Evolutionary conservation across 768 basidiomycete species (phyloP).

Genomic region (Lactarius hatsudake): DNA sequence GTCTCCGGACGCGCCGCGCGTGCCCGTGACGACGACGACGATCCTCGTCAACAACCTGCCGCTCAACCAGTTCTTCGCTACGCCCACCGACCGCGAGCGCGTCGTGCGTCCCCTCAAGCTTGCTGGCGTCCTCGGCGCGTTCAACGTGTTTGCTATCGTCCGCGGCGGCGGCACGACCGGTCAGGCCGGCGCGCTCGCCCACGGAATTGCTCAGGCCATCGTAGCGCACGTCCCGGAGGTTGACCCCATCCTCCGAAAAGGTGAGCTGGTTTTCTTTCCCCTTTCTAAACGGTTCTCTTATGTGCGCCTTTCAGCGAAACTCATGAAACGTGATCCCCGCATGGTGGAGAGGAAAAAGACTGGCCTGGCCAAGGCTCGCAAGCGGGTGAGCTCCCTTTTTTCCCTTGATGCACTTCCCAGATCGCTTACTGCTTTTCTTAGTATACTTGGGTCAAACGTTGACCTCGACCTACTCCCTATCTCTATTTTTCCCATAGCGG

Average conservation of each 20-base stretch:
- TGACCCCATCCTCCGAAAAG: slow-evolving; percentile 63
- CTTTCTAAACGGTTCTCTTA: neutral
- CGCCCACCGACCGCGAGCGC: slow-evolving; percentile 73
- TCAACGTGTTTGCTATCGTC: slow-evolving; percentile 60
- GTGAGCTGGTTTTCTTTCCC: slow-evolving; percentile 41
- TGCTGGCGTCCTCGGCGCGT: slow-evolving; percentile 80
- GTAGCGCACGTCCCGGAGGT: slow-evolving; percentile 68
- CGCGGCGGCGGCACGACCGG: slow-evolving; percentile 89
- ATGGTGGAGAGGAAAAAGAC: slow-evolving; percentile 99
- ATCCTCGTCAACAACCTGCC: slow-evolving; percentile 86
- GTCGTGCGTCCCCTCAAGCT: slow-evolving; percentile 82
- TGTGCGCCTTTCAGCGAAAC: slow-evolving; percentile 57
- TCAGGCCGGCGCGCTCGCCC: slow-evolving; percentile 83
- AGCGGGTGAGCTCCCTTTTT: slow-evolving; percentile 61
- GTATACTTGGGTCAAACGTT: slow-evolving; percentile 98
- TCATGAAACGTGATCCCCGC: slow-evolving; percentile 88
- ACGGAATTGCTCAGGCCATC: slow-evolving; percentile 74
- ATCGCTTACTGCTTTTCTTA: slow-evolving; percentile 35
- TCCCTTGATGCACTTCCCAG: slow-evolving; percentile 13
- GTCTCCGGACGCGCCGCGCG: slow-evolving; percentile 22
- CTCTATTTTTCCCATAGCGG: neutral
- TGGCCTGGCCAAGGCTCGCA: slow-evolving; percentile 86
- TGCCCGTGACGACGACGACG: slow-evolving; percentile 50
- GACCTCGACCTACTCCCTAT: slow-evolving; percentile 25
- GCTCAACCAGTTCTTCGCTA: slow-evolving; percentile 73